Evolutionary conservation across 1,284 basidiomycete species (phyloP).

Genomic region (Trametes versicolor): DNA sequence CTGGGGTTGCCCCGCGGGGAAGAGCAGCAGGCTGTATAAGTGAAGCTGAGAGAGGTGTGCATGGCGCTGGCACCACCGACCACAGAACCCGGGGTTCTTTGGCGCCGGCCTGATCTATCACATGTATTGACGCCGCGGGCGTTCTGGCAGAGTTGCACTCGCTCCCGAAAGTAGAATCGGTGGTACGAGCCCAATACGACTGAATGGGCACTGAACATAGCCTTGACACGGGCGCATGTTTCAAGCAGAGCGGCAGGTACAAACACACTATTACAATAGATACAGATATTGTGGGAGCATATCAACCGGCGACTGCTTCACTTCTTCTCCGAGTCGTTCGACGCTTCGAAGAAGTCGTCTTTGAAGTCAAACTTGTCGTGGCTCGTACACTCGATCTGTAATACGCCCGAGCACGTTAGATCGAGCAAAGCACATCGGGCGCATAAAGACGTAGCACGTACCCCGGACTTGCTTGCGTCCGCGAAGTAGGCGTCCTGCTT

Average conservation of each 20-base stretch:
- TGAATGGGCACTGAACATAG: not conserved
- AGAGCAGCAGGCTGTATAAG: constrained; percentile 18
- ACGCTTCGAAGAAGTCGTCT: constrained; percentile 49
- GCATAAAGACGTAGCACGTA: constrained; percentile 37
- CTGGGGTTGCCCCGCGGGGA: constrained; percentile 12
- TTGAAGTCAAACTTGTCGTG: constrained; percentile 51
- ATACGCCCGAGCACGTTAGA: constrained; percentile 17
- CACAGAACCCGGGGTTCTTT: constrained; percentile 19
- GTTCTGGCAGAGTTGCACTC: not conserved
- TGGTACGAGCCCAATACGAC: not conserved
- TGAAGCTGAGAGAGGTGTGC: constrained; percentile 4
- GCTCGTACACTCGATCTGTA: constrained; percentile 52
- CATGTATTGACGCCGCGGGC: constrained; percentile 13
- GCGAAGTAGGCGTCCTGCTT: constrained; percentile 43
- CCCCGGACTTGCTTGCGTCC: constrained; percentile 44
- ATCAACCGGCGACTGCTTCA: constrained; percentile 7
- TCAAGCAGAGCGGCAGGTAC: not conserved
- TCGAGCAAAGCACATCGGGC: not conserved
- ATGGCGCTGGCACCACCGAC: constrained; percentile 22
- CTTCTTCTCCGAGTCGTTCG: constrained; percentile 28
- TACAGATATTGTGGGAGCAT: constrained; percentile 9
- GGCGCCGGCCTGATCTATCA: constrained; percentile 19
- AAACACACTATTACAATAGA: not conserved
- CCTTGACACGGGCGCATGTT: not conserved
- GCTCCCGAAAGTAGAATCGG: not conserved